These are phyloP conservation scores for Orbilia oligospora DNA, from an alignment of 2,329 filamentous ascomycete species.

Conservation along the genomic window DNA sequence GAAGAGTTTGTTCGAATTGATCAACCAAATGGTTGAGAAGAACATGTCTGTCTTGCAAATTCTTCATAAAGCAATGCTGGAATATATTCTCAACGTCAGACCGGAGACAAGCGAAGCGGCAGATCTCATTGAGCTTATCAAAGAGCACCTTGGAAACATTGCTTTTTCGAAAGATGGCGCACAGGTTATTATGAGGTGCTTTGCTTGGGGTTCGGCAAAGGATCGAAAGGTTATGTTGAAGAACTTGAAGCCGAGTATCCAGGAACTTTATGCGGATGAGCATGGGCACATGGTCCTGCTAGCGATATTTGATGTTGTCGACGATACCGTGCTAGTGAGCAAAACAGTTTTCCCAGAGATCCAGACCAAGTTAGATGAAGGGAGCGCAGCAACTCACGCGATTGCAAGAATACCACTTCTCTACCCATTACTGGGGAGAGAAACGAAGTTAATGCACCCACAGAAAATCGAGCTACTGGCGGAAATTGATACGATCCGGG, in stretches of 20 bases:
- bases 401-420: conserved; percentile 77
- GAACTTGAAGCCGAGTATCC: conserved; percentile 89
- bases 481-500: conserved; percentile 83
- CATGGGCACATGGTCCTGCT: conserved; percentile 86
- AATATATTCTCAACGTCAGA: conserved; percentile 88
- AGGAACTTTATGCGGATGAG: conserved; percentile 84
- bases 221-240: conserved; percentile 90
- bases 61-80: conserved; percentile 97
- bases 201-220: conserved; percentile 90
- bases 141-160: conserved; percentile 91
- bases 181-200: conserved; percentile 81
- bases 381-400: conserved; percentile 67
- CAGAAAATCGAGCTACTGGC: conserved; percentile 79
- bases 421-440: conserved; percentile 81
- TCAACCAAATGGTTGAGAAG: conserved; percentile 95
- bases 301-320: conserved; percentile 88
- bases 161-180: conserved; percentile 94
- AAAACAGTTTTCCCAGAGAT: conserved; percentile 92
- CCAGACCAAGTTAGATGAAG: conserved; percentile 68
- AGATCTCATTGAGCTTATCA: conserved; percentile 90
- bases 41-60: conserved; percentile 97
- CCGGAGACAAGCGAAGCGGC: conserved; percentile 83
- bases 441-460: conserved; percentile 76
- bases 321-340: conserved; percentile 89
- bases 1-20: conserved; percentile 85